Percentiles rank a stretch among this genome's conserved stretches.
These are phyloP conservation scores for Pichia phayaonensis DNA, from an alignment of 805 yeast genomes.

Conservation along the genomic window DNA sequence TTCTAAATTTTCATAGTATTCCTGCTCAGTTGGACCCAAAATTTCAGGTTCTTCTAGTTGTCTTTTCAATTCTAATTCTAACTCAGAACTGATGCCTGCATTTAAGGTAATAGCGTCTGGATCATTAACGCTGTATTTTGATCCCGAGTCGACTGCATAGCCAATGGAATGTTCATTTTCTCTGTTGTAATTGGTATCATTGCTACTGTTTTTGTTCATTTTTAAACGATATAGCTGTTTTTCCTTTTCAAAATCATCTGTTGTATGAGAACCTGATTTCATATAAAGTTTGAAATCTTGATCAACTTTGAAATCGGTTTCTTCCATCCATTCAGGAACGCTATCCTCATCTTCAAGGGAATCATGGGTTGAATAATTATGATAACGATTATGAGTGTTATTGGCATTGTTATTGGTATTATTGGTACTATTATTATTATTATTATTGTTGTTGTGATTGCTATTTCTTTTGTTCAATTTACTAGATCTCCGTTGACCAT, in stretches of 20 bases:
- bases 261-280: slow-evolving; percentile 20
- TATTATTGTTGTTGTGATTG: background rate
- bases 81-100: background rate
- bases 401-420: background rate
- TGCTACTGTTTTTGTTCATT: background rate
- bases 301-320: slow-evolving; percentile 27
- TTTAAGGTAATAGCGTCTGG: background rate
- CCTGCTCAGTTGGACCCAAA: slow-evolving; percentile 12
- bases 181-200: background rate
- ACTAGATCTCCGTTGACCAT: background rate
- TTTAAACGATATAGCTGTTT: slow-evolving; percentile 17
- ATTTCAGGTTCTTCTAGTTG: slow-evolving; percentile 9
- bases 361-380: background rate
- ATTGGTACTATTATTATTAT: background rate
- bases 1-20: slow-evolving; percentile 1
- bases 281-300: slow-evolving; percentile 21
- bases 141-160: background rate
- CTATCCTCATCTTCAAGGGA: slow-evolving; percentile 7
- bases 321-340: slow-evolving; percentile 27
- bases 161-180: background rate
- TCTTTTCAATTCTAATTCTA: slow-evolving; percentile 3
- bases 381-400: background rate
- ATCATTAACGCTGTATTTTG: background rate
- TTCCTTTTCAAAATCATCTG: slow-evolving; percentile 26
- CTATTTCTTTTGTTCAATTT: background rate